Conservation (phyloP, 176 grass and related monocot genomes). For the Chrysopogon serrulatus region DNA sequence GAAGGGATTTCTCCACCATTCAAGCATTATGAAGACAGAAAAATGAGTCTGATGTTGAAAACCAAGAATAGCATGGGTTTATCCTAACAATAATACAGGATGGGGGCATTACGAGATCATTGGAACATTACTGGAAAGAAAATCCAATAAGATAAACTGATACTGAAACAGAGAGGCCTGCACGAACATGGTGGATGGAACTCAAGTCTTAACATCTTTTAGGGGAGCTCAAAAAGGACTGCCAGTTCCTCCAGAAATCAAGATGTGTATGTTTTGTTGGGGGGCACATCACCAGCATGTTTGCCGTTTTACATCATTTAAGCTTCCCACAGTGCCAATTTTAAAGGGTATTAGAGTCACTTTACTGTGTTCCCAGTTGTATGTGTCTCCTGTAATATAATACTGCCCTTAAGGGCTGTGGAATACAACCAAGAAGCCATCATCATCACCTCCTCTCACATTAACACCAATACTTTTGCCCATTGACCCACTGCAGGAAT, state of each 20-base stretch:
- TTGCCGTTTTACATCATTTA: neutral
- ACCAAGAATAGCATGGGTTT: conserved; percentile 24
- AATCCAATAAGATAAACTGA: conserved; percentile 27
- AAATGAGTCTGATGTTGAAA: conserved; percentile 11
- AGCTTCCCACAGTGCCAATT: conserved; percentile 7
- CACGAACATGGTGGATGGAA: conserved; percentile 44
- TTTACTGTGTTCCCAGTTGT: neutral
- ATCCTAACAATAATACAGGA: conserved; percentile 36
- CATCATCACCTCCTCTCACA: neutral
- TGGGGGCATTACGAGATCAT: conserved; percentile 16
- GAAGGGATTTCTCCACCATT: neutral
- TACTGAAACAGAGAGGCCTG: conserved; percentile 27
- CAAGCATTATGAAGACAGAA: conserved; percentile 17
- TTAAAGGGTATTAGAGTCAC: neutral
- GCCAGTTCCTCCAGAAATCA: conserved; percentile 1
- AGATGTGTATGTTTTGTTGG: too few relatives aligned
- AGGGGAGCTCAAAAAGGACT: conserved; percentile 15
- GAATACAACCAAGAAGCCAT: neutral
- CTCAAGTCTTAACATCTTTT: conserved; percentile 11
- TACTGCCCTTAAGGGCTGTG: neutral
- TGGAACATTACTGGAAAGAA: conserved; percentile 25
- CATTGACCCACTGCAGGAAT: neutral
- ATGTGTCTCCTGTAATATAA: neutral
- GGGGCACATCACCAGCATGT: too few relatives aligned
- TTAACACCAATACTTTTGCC: conserved; percentile 5